Base-by-base conservation (phyloP, 2,329 filamentous ascomycete genomes). In the Neonectria ditissima region DNA sequence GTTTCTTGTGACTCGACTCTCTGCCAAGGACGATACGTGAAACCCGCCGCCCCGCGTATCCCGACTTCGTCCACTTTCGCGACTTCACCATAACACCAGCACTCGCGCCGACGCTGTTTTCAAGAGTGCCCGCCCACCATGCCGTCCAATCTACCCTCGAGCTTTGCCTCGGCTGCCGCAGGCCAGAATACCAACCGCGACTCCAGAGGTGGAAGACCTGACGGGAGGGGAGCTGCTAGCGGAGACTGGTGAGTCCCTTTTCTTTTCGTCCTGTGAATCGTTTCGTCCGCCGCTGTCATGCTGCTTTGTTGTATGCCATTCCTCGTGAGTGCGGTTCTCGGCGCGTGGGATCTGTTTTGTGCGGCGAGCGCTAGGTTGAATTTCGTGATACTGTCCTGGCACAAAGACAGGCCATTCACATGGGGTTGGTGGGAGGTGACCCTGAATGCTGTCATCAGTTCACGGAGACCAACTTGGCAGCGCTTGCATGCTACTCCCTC, bases 141-240 rank as follows among this genome's bases (percentile, higher is more conserved):
- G 91, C 87, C 91, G 82, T 88, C 89, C 78, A 90, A 91, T 82
- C 87, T 93, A 79, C 89, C 91, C 74, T 93, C 92, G 73, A 94
- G 91, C 85, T 94, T 94, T 82, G 92, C 92, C 78, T 93, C 92
- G 77, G 92, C 92, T 74, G 92, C 92, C 72, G 91, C 92, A 78
- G 91, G 91, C 79, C 91, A 92, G 79, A 89, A 86, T 74, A 82
- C 84, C 77, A 89, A 78, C 80, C 87, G 85, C 78, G 87, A 87
- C 79, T 78, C 82, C 73, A 85, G 84, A 81, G 81, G 80, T 81
- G 87, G 84, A 77, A 88, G 86, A 81, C 83, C 78, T 74, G 87
- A 87, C 71, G 82, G 82, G 65, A 84, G 87, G 69, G 83, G 83
- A 69, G 79, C 78, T 78, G 81, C 82, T 69, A 87, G 87, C 78